Evolutionary conservation across 176 grass and related monocot species (phyloP), one percentile per base, ranked within the genome.

Genomic region (Rhipidocladum racemiflorum): DNA sequence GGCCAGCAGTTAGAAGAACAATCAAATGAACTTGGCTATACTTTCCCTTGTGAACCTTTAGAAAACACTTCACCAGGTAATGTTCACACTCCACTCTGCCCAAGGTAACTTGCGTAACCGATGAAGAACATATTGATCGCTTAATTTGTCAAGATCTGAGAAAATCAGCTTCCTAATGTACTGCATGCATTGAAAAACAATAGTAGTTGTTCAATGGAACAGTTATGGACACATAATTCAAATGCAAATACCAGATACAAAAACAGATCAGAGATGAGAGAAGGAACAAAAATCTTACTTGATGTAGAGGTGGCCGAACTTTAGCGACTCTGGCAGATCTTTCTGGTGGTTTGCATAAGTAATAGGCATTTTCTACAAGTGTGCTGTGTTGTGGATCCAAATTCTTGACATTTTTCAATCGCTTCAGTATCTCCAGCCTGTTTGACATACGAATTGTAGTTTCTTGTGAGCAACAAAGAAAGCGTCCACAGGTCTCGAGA

Each of bases 391-490:
- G 91, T 29, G 94, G 91, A 84, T 97, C 91, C 55, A 97, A 88
- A 89, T 97, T 97, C 74, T 88, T 97, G n/a, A 92, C 88, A 90
- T 91, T 97, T 82, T 97, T 97, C 75, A 97, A 72, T 50, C 94
- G 84, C 91, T 85, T 92, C 76, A 97, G 85, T 90, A 97, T 93
- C 61, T 94, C 94, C 59, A 97, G 77, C 94, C 94, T 94, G 72
- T 94, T 94, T 34, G 89, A 76, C 95, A 92, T 94, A 53, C 90
- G 90, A 76, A 94, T 87, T 57, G 92, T 91, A 77, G 95, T 93
- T 90, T 92, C 92, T 54, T 89, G 92, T 63, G 90, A 91, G 40
- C 90, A 88, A 83, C 94, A 97, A 44, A 97, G 85, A 87, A 94
- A 97, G 1, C 92, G 87, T 5, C 95, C 92, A 62, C 95, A 97